These are phyloP conservation scores for Circinella minor DNA, from an alignment of 371 early-diverging fungal genomes.

Conservation along the genomic window DNA sequence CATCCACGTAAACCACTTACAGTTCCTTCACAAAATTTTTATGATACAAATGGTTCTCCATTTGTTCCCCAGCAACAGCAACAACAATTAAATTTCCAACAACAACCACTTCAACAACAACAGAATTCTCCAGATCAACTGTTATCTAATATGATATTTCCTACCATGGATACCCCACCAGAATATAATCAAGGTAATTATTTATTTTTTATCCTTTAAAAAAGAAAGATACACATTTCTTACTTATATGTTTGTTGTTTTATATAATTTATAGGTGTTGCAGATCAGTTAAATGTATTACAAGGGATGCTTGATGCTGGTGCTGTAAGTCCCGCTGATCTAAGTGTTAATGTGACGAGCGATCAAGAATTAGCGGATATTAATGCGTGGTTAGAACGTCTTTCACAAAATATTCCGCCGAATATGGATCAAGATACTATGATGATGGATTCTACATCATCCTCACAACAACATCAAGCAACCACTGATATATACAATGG, in stretches of 20 bases:
- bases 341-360: conserved; percentile 35
- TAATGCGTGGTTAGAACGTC: conserved; percentile 38
- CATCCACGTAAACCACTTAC: conserved; percentile 10
- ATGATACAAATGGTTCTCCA: not conserved
- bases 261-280: conserved; percentile 13
- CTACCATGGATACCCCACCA: conserved; percentile 11
- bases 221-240: not conserved
- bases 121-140: conserved; percentile 13
- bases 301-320: conserved; percentile 21
- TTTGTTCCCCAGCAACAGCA: not conserved
- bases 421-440: not conserved
- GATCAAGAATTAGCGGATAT: conserved; percentile 40
- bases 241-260: not conserved
- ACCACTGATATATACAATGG: conserved; percentile 3
- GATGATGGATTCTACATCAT: conserved; percentile 8
- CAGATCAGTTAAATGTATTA: conserved; percentile 20
- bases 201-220: not conserved
- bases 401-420: conserved; percentile 12
- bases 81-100: not conserved
- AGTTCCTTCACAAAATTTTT: conserved; percentile 14
- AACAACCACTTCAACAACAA: conserved; percentile 9
- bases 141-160: conserved; percentile 17
- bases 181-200: conserved; percentile 21
- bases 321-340: conserved; percentile 24
- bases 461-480: not conserved